Percentiles rank a stretch among this genome's conserved stretches.
Evolutionary conservation across 768 basidiomycete genomes (phyloP).

Genomic region (Psilocybe sp.): DNA sequence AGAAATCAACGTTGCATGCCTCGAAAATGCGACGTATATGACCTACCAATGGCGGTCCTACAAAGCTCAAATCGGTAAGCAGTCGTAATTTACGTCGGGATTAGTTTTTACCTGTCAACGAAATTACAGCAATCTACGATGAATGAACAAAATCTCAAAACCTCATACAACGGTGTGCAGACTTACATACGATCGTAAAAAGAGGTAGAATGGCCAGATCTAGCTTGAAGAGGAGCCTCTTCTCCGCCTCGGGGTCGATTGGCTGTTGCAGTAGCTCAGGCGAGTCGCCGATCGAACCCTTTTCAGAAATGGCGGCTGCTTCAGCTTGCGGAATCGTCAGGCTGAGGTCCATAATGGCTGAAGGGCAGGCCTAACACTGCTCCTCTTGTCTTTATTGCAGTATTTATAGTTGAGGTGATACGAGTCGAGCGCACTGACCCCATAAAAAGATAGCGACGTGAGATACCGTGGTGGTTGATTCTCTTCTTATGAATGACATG

Average conservation of each 20-base stretch:
- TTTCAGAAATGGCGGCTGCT: too few relatives aligned
- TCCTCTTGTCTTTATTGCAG: too few relatives aligned
- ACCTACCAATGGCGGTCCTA: slow-evolving; percentile 5
- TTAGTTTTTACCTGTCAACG: slow-evolving; percentile 23
- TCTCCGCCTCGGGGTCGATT: slow-evolving; percentile 19
- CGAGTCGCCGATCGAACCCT: too few relatives aligned
- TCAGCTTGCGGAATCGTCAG: too few relatives aligned
- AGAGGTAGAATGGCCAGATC: slow-evolving; percentile 31
- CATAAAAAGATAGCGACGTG: too few relatives aligned
- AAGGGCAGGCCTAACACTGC: too few relatives aligned
- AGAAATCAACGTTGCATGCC: neutral
- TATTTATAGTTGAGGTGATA: too few relatives aligned
- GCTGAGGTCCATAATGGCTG: too few relatives aligned
- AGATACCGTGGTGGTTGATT: too few relatives aligned
- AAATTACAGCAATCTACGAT: slow-evolving; percentile 30
- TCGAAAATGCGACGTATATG: neutral
- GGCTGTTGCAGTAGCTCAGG: too few relatives aligned
- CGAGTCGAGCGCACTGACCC: too few relatives aligned
- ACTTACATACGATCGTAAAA: slow-evolving; percentile 34
- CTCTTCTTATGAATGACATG: too few relatives aligned
- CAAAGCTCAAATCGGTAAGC: neutral
- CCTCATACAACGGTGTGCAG: neutral
- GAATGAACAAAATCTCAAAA: neutral
- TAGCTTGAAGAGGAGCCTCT: slow-evolving; percentile 28
- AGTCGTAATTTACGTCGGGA: neutral